Base-by-base conservation (phyloP, 768 basidiomycete species). In the Myochromella boudieri region DNA sequence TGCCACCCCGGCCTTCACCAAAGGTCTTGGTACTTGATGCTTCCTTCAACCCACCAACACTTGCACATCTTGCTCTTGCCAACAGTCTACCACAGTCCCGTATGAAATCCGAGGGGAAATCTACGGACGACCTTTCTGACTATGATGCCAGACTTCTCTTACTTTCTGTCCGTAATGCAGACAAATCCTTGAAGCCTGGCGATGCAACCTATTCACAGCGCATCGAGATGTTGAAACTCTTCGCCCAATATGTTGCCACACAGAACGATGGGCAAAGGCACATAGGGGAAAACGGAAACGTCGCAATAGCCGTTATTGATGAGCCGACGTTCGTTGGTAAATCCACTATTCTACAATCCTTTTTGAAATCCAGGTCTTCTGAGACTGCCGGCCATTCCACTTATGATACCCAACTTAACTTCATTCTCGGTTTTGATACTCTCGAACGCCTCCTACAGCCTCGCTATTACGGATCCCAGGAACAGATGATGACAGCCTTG, bases 301-400 rank as follows among this genome's bases (percentile, higher is more conserved):
- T 87, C 27, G 92, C 90, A 0, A 77, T 95, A 6, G 95, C 80
- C 6, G 77, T 94, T 54, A 80, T 91, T 49, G 81, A 93, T 61
- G 90, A 92, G 58, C 91, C 94, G 9, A 91, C 85, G 0, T 97
- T 97, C 63, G 87, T 89, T 20, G 81, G 84, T 14, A 97, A 97
- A 67, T 85, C 88, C 11, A 64, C 62, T 9, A 66, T 71, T 32
- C 67, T 95, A 22, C 77, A 73, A 38, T 56, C 59, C 6, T 84
- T 77, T 58, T 71, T 90, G 31, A 64, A 56, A 34, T 53, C 56
- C 11, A 68, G 72, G 20, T 52, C 78, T 22, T 47, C 56, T 25
- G 26, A 51, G 62, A 34, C 55, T 24, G 24, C 49, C 25, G 42
- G 49, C 46, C 28, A 48, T 42, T 3, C 38, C 9, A 27, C 50